A percentile compares a stretch with the other conserved stretches of the same genome.
phyloP scores from a whole-genome alignment of 345 rosid species.

The Stellera chamaejasme region DNA sequence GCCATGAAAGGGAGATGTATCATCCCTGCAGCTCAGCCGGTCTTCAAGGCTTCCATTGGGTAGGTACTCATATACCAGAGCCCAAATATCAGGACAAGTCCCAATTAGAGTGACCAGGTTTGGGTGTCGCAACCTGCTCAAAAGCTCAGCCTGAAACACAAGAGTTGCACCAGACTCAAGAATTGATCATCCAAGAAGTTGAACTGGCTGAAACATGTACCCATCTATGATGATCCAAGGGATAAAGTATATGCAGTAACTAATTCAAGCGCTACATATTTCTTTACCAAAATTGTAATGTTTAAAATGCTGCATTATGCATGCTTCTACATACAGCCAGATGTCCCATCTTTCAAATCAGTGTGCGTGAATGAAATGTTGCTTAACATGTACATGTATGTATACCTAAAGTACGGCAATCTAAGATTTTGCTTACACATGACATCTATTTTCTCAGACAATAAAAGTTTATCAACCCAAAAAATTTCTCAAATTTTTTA shows the following conservation, averaged over 20 bases:
- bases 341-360: too few species aligned
- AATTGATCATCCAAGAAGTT: not conserved
- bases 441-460: too few species aligned
- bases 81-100: slow-evolving; percentile 16
- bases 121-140: slow-evolving; percentile 24
- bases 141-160: slow-evolving; percentile 16
- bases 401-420: too few species aligned
- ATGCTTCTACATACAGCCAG: too few species aligned
- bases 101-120: slow-evolving; percentile 23
- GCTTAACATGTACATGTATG: too few species aligned
- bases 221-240: not conserved
- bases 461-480: too few species aligned
- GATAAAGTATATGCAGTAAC: not conserved
- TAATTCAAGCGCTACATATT: too few species aligned
- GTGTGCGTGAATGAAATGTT: too few species aligned
- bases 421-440: too few species aligned
- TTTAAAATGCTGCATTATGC: too few species aligned
- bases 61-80: slow-evolving; percentile 20
- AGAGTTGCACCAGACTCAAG: not conserved
- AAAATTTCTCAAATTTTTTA: too few species aligned
- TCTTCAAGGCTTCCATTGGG: slow-evolving; percentile 32
- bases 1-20: slow-evolving; percentile 20
- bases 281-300: too few species aligned
- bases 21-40: slow-evolving; percentile 16
- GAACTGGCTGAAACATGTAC: not conserved